These are phyloP conservation scores for Friedmanniomyces endolithicus DNA, from an alignment of 495 filamentous ascomycete species.

Conservation along the genomic window DNA sequence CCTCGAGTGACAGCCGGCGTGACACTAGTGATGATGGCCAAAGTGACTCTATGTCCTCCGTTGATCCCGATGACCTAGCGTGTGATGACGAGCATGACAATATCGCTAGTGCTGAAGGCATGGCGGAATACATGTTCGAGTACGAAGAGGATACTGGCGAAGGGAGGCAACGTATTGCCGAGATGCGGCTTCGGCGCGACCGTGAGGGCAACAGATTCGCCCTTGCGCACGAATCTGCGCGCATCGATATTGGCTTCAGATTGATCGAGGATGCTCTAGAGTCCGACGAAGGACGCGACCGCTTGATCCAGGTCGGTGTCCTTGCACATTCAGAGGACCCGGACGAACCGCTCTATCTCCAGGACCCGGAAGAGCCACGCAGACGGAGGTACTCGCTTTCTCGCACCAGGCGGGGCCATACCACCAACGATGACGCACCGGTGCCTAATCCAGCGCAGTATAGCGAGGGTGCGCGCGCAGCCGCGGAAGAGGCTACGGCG, in stretches of 20 bases:
- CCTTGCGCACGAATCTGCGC: conserved; percentile 3
- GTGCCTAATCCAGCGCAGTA: conserved; percentile 6
- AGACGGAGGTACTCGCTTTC: neutral
- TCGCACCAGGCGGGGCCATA: neutral
- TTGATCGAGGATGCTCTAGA: conserved; percentile 21
- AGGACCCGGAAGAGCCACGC: neutral
- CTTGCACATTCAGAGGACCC: neutral
- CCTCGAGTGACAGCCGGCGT: neutral
- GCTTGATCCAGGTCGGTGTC: conserved; percentile 3
- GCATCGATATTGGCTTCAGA: conserved; percentile 18
- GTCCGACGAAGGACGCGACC: conserved; percentile 14
- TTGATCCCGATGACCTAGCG: conserved; percentile 14
- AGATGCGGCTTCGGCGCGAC: neutral
- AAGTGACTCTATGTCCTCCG: conserved; percentile 10
- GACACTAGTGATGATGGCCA: neutral
- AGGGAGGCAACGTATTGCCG: conserved; percentile 2
- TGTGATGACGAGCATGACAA: conserved; percentile 12
- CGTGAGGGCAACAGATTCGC: conserved; percentile 14
- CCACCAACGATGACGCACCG: neutral
- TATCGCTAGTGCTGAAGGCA: neutral
- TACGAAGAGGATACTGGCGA: neutral
- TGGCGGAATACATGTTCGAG: conserved; percentile 13
- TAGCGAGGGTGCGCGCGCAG: neutral
- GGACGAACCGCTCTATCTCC: neutral
- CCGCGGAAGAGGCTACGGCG: neutral